Base-by-base conservation (phyloP, 305 asterid species). In the Caryopteris hybrid region DNA sequence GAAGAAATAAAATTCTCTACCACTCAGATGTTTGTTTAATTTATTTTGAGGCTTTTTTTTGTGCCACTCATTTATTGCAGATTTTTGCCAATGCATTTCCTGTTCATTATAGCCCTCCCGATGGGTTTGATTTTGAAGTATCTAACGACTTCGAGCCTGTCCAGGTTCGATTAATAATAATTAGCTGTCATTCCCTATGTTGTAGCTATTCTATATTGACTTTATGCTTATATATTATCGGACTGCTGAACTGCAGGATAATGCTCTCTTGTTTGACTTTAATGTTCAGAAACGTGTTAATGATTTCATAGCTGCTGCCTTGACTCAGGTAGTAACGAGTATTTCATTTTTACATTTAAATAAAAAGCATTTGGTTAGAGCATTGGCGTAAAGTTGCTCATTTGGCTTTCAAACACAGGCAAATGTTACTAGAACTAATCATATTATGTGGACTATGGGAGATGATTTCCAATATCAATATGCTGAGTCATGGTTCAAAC, bases 361-460 rank as follows among this genome's bases (percentile, higher is more conserved):
- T 38, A 31, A 17, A 0, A 52, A 45, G 18, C 29, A 9, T 21
- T 16, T 41, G 20, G 61, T 31, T 41, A 4, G 20, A 33, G 36
- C 9, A 16, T 8, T 20, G 8, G 8, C 5, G 23, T 41, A 53
- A 12, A 13, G 16, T 50, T 27, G 13, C 23, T 74, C 54, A 69
- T 33, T 61, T 82, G 57, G 48, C 58, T 45, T 45, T 27, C 62
- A 62, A 74, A 11, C 65, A 41, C 80, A 90, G 96, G 96, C 91
- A 71, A 88, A 88, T 73, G 89, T 91, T 43, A 91, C 97, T 0
- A 86, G 81, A 54, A 83, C 87, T 38, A 82, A 91, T 79, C 97
- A 91, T 75, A 83, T 91, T 21, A 91, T 91, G 97, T 91, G 95
- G 95, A 91, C 97, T 14, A 91, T 91, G 97, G 97, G 97, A 41